Percentiles rank a stretch among this genome's conserved stretches.
These are phyloP conservation scores for Paecilomyces formosus DNA, from an alignment of 2,329 filamentous ascomycete species.

Conservation along the genomic window DNA sequence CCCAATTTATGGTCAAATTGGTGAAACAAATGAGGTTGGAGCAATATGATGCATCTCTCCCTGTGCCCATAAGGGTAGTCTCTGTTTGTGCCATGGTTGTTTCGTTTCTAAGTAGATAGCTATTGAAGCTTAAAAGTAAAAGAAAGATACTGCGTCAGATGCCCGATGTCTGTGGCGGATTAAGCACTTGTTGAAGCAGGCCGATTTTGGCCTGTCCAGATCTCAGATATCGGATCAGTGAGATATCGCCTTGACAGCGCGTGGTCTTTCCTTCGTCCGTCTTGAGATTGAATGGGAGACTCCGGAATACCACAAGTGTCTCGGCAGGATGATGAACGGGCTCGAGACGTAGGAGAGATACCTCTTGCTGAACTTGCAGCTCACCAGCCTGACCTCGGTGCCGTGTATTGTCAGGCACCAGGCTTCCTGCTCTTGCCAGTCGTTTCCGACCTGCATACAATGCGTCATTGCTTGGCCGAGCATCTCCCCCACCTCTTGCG, in stretches of 20 bases:
- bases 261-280: neutral
- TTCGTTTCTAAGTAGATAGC: too few species aligned
- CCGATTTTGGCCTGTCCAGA: neutral
- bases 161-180: too few species aligned
- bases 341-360: neutral
- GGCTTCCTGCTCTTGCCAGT: neutral
- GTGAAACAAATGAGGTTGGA: too few species aligned
- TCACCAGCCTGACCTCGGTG: neutral
- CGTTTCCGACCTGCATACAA: too few species aligned
- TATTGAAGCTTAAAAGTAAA: too few species aligned
- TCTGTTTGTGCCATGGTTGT: too few species aligned
- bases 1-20: too few species aligned
- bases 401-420: neutral
- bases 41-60: too few species aligned
- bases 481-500: too few species aligned
- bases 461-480: too few species aligned
- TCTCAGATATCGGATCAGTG: neutral
- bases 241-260: neutral
- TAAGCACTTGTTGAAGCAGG: neutral
- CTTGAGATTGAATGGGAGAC: neutral
- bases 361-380: neutral
- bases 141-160: too few species aligned
- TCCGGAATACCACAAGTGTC: neutral
- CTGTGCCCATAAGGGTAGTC: too few species aligned
- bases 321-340: neutral